Conservation (phyloP, 2,329 filamentous ascomycete species). For the Zasmidium cellare region DNA sequence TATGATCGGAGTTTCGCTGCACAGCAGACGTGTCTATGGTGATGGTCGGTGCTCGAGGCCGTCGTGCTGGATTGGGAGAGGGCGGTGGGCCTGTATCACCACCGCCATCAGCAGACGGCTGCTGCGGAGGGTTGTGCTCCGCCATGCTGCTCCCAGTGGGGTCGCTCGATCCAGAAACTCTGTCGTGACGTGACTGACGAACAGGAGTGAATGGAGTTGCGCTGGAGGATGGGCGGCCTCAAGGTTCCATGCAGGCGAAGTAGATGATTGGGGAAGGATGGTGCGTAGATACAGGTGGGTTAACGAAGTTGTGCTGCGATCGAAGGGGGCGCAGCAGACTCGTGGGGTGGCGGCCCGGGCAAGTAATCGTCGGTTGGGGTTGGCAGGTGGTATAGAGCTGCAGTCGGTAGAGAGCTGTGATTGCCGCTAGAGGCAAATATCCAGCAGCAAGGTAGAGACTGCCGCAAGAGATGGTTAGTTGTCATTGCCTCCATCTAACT, state of each 20-base stretch:
- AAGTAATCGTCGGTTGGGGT: neutral
- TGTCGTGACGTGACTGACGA: neutral
- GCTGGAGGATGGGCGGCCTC: neutral
- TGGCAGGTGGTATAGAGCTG: neutral
- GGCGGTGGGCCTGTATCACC: conserved; percentile 10
- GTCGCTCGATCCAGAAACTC: too few species aligned
- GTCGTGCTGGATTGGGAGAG: conserved; percentile 18
- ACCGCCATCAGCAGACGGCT: too few species aligned
- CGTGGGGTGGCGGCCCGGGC: neutral
- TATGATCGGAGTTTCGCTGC: conserved; percentile 37
- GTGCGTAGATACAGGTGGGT: neutral
- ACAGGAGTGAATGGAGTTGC: neutral
- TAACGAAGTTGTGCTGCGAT: neutral
- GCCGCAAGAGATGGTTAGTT: neutral
- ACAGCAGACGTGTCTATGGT: conserved; percentile 54
- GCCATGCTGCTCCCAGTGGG: conserved; percentile 1
- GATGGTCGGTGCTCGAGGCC: conserved; percentile 49
- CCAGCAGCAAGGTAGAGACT: neutral
- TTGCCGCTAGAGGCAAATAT: neutral
- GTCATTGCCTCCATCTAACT: neutral
- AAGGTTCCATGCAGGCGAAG: neutral
- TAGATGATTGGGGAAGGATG: neutral
- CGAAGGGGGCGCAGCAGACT: neutral
- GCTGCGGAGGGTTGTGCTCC: neutral
- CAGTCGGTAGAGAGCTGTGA: neutral